These are phyloP conservation scores for Fraxinus pennsylvanica DNA, from an alignment of 257 asterid species.

Conservation along the genomic window DNA sequence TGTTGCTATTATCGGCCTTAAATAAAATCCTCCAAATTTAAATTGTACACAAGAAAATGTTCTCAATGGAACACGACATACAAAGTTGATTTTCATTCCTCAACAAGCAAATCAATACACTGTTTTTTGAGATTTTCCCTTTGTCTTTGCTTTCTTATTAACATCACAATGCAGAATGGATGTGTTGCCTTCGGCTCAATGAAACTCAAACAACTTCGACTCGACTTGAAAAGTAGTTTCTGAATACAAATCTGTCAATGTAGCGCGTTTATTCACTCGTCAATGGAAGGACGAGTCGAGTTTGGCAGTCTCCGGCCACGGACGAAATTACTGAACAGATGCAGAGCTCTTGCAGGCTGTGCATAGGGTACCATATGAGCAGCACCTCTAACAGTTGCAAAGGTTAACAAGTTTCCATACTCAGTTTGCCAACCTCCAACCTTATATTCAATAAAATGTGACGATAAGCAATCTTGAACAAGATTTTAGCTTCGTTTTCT, in stretches of 20 bases:
- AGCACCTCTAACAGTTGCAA: constrained; percentile 94
- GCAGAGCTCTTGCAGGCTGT: constrained; percentile 93
- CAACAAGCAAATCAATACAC: background rate
- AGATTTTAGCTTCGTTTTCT: background rate
- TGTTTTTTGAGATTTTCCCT: background rate
- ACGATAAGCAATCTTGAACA: background rate
- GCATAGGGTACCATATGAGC: constrained; percentile 98
- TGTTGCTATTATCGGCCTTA: too few species aligned
- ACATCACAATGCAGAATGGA: constrained; percentile 1
- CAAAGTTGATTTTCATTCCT: background rate
- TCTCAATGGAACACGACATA: background rate
- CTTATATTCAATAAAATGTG: constrained; percentile 27
- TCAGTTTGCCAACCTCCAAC: constrained; percentile 98
- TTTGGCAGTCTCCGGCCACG: constrained; percentile 72
- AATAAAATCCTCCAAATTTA: too few species aligned
- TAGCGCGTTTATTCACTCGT: constrained; percentile 27
- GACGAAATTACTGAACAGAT: constrained; percentile 70
- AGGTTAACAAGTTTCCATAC: constrained; percentile 76
- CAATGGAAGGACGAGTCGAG: constrained; percentile 53
- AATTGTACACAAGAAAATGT: background rate
- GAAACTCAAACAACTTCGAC: background rate
- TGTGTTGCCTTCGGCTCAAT: background rate
- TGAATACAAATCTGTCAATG: background rate
- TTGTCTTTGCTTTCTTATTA: background rate
- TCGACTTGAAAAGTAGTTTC: background rate